Evolutionary conservation across 2,329 filamentous ascomycete genomes (phyloP).

Genomic region (Monosporascus sp.): DNA sequence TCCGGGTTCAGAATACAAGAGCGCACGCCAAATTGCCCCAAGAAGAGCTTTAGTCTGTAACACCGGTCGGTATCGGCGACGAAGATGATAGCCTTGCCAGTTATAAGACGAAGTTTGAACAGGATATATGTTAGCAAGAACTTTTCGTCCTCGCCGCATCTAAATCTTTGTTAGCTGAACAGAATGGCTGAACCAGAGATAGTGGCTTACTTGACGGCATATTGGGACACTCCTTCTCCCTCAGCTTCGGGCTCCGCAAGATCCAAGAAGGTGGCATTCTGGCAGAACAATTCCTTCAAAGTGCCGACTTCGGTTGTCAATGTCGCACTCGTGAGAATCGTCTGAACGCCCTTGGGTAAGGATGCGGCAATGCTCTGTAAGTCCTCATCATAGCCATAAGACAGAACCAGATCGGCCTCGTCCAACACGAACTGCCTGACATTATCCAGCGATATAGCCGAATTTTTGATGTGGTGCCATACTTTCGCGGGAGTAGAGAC

Average conservation of each 20-base stretch:
- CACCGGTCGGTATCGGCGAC: conserved; percentile 52
- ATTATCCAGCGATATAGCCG: conserved; percentile 63
- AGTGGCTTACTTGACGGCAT: conserved; percentile 64
- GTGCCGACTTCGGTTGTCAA: conserved; percentile 82
- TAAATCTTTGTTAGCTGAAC: conserved; percentile 24
- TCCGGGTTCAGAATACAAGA: conserved; percentile 93
- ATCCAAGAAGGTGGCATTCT: conserved; percentile 72
- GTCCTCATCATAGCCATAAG: conserved; percentile 91
- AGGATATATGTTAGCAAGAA: conserved; percentile 90
- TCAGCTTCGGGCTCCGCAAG: conserved; percentile 77
- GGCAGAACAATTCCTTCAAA: conserved; percentile 79
- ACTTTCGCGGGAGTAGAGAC: conserved; percentile 87
- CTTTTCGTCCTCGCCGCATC: conserved; percentile 94
- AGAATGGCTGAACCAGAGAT: neutral
- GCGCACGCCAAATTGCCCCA: conserved; percentile 94
- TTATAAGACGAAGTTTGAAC: conserved; percentile 89
- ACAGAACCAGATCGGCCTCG: conserved; percentile 88
- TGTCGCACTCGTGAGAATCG: conserved; percentile 89
- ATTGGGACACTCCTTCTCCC: conserved; percentile 74
- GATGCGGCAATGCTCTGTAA: conserved; percentile 71
- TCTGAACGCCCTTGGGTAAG: conserved; percentile 81
- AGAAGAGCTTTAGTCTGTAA: conserved; percentile 88
- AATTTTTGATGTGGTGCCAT: conserved; percentile 68
- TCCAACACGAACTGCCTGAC: conserved; percentile 81
- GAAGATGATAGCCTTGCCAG: conserved; percentile 83